phyloP scores from a whole-genome alignment of 2,329 filamentous ascomycete species.

The Sordariomycetes sp. region DNA sequence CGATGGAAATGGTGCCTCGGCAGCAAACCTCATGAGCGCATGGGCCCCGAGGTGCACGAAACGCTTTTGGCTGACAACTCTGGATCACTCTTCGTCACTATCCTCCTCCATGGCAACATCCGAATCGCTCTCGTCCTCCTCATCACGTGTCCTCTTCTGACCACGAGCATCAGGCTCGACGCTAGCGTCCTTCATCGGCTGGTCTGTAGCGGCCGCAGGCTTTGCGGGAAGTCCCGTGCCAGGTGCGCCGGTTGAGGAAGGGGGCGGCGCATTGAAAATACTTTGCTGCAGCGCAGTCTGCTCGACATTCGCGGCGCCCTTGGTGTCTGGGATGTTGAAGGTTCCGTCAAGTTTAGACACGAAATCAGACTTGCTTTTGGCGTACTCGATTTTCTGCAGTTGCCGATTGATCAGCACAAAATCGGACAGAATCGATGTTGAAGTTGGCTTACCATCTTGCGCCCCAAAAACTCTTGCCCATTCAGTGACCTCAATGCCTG shows the following conservation, averaged over 20 bases:
- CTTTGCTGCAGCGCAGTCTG: conserved; percentile 70
- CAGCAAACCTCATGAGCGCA: neutral
- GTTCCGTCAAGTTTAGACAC: conserved; percentile 89
- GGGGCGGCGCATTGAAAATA: conserved; percentile 63
- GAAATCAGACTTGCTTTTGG: conserved; percentile 79
- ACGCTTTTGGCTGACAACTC: neutral
- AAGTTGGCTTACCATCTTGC: conserved; percentile 60
- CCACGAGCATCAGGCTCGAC: conserved; percentile 46
- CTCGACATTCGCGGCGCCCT: conserved; percentile 45
- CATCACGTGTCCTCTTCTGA: conserved; percentile 63
- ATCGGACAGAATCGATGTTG: neutral
- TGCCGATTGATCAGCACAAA: neutral
- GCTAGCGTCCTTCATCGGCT: conserved; percentile 39
- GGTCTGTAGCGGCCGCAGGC: conserved; percentile 36
- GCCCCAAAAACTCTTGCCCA: conserved; percentile 77
- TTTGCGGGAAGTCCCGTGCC: conserved; percentile 34
- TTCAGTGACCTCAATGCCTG: conserved; percentile 88
- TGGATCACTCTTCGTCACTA: conserved; percentile 61
- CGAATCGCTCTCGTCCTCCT: conserved; percentile 57
- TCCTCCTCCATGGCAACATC: conserved; percentile 63
- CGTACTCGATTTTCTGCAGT: conserved; percentile 79
- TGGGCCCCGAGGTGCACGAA: neutral
- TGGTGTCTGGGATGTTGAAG: conserved; percentile 59
- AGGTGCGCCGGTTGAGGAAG: conserved; percentile 34
- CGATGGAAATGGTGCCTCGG: conserved; percentile 55